A percentile compares a stretch with the other conserved stretches of the same genome.
Evolutionary conservation across 2,329 filamentous ascomycete species (phyloP).

Genomic region (Colletotrichum sp.): DNA sequence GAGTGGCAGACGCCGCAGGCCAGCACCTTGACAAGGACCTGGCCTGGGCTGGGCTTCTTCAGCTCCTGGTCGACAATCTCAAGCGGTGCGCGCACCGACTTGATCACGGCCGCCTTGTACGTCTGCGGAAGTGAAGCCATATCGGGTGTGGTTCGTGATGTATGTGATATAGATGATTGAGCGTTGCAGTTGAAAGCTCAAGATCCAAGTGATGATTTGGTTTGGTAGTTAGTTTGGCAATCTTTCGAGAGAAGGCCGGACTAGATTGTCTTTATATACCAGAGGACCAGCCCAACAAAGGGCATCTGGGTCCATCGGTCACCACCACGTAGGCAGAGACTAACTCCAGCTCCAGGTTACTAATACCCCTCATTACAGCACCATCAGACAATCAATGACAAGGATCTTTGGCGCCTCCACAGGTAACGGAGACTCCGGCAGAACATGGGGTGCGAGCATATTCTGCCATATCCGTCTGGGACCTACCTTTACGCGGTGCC

Average conservation of each 20-base stretch:
- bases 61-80: conserved; percentile 65
- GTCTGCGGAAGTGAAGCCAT: conserved; percentile 60
- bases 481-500: not conserved
- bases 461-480: not conserved
- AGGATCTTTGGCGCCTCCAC: not conserved
- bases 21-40: conserved; percentile 73
- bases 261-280: not conserved
- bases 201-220: not conserved
- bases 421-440: not conserved
- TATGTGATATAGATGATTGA: not conserved
- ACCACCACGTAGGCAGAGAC: not conserved
- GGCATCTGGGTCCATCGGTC: not conserved
- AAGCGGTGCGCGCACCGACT: conserved; percentile 55
- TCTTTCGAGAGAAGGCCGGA: rapidly evolving
- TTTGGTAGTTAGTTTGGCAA: not conserved
- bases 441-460: not conserved
- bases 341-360: not conserved
- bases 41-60: conserved; percentile 55
- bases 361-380: not conserved
- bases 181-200: not conserved
- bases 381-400: not conserved
- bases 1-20: conserved; percentile 77
- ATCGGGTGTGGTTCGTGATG: not conserved
- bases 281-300: not conserved
- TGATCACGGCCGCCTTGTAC: conserved; percentile 70